Base-by-base conservation (phyloP, 2,329 filamentous ascomycete genomes). In the Scytalidium sp. region DNA sequence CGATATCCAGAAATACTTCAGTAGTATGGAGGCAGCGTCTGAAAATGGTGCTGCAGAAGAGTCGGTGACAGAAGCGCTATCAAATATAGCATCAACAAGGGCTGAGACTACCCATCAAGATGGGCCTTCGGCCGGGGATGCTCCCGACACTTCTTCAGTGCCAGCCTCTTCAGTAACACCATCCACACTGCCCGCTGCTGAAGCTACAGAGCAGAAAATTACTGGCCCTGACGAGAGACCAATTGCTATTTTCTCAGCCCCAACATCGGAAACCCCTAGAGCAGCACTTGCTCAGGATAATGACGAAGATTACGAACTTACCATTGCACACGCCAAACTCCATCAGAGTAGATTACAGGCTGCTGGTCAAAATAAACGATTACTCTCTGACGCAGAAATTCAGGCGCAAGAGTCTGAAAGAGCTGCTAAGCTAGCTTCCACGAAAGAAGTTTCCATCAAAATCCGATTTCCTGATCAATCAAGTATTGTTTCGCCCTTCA, bases 401-500 rank as follows among this genome's bases (percentile, higher is more conserved):
- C 85, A 84, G 29, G 84, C 85, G 20, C 83, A 84, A 56, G 84
- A 83, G 27, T 75, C 80, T 4, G 84, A 81, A 19, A 83, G 85
- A 46, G 79, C 81, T 43, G 83, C 84, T 23, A 85, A 77, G 55
- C 72, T 91, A 1, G 79, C 84, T 4, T 77, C 80, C 4, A 77
- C 92, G 52, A 82, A 80, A 45, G 80, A 81, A 25, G 80, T 96
- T 25, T 78, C 83, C 22, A 77, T 97, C 55, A 90, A 88, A 56
- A 80, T 97, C 44, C 87, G 92, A 21, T 92, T 97, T 59, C 93
- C 93, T 0, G 92, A 97, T 64, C 88, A 92, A 59, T 88, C 84
- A 50, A 84, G 85, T 47, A 82, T 91, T 25, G 82, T 90, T 46
- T 85, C 85, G 70, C 79, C 76, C n/a, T 83, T 95, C 57, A 78